These are phyloP conservation scores for Fusarium torreyae DNA, from an alignment of 2,329 filamentous ascomycete species.

Conservation along the genomic window DNA sequence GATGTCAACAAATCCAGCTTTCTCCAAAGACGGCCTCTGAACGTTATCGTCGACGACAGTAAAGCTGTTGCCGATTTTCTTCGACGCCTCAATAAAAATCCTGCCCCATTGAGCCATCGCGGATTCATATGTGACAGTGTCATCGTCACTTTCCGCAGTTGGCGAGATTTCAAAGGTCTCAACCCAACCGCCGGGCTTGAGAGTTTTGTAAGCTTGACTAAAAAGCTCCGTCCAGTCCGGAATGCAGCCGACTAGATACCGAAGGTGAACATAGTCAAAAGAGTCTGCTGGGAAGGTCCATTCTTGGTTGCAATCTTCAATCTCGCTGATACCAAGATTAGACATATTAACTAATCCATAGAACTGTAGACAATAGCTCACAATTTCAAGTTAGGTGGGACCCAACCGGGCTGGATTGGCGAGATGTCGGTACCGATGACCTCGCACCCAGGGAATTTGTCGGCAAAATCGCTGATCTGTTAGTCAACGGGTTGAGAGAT, in stretches of 20 bases:
- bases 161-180: conserved; percentile 48
- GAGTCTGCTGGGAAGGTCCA: conserved; percentile 62
- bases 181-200: conserved; percentile 66
- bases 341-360: neutral
- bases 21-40: conserved; percentile 37
- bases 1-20: conserved; percentile 48
- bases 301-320: conserved; percentile 72
- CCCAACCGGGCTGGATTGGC: conserved; percentile 70
- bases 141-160: conserved; percentile 47
- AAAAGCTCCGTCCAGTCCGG: conserved; percentile 67
- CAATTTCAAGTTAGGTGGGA: conserved; percentile 31
- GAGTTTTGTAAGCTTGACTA: conserved; percentile 62
- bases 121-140: conserved; percentile 45
- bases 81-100: conserved; percentile 42
- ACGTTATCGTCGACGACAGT: conserved; percentile 40
- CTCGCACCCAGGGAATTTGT: conserved; percentile 60
- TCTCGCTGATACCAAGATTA: conserved; percentile 53
- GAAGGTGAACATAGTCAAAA: conserved; percentile 73
- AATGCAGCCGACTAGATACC: conserved; percentile 51
- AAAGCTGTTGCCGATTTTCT: conserved; percentile 47
- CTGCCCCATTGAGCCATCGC: conserved; percentile 39
- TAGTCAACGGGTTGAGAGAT: conserved; percentile 37
- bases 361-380: neutral
- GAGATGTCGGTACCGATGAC: conserved; percentile 71
- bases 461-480: conserved; percentile 62